Percentiles rank a stretch among this genome's conserved stretches.
Evolutionary conservation across 208 protist genomes (phyloP).

Genomic region (Trypanosoma congolense): DNA sequence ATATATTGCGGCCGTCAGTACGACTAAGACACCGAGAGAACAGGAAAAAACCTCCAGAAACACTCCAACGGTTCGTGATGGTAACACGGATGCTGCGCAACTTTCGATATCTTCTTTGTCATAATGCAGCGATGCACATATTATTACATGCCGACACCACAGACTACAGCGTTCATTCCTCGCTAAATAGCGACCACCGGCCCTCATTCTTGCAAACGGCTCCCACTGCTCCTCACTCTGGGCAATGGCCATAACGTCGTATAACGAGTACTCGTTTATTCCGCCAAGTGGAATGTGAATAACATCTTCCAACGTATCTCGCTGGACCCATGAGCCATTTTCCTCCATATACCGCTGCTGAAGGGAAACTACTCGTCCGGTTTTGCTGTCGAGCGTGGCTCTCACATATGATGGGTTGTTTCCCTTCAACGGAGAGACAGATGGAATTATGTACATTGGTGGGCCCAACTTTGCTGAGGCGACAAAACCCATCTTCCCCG

Average conservation of each 20-base stretch:
- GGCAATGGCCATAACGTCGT: constrained; percentile 13
- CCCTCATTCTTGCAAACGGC: constrained; percentile 10
- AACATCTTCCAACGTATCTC: constrained; percentile 16
- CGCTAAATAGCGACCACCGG: constrained; percentile 22
- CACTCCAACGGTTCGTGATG: constrained; percentile 9
- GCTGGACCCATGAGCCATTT: constrained; percentile 36
- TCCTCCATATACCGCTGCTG: constrained; percentile 40
- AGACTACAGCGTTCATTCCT: constrained; percentile 7
- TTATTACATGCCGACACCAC: constrained; percentile 20
- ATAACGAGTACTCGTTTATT: constrained; percentile 4
- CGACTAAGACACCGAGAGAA: constrained; percentile 4
- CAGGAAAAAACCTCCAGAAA: constrained; percentile 21
- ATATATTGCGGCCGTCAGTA: constrained; percentile 8
- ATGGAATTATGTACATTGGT: constrained; percentile 47
- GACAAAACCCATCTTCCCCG: constrained; percentile 47
- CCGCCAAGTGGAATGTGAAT: constrained; percentile 2
- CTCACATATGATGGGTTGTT: constrained; percentile 70
- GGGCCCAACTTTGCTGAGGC: constrained; percentile 23
- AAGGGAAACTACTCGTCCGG: constrained; percentile 35
- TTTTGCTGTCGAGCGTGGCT: constrained; percentile 29
- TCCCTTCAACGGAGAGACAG: constrained; percentile 56
- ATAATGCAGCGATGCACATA: constrained; percentile 20
- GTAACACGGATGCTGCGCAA: constrained; percentile 11
- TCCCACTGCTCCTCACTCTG: constrained; percentile 11
- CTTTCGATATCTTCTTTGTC: constrained; percentile 5